These are phyloP conservation scores for Penicillium waksmanii DNA, from an alignment of 495 filamentous ascomycete species.

Conservation along the genomic window DNA sequence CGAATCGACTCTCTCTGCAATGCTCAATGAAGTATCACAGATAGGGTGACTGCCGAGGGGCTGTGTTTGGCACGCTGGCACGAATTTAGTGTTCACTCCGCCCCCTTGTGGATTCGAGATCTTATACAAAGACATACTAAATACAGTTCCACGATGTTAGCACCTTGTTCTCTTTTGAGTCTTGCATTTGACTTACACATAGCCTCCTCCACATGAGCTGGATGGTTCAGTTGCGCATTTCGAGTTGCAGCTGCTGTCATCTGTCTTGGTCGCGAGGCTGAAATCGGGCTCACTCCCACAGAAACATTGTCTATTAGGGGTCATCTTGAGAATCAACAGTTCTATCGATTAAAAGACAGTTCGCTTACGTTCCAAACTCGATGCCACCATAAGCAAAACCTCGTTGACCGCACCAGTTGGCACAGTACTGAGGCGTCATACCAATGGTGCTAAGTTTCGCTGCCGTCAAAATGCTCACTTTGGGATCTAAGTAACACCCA, in stretches of 20 bases:
- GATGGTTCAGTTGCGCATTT: constrained; percentile 9
- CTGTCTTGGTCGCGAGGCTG: constrained; percentile 11
- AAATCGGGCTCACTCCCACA: constrained; percentile 10
- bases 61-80: constrained; percentile 11
- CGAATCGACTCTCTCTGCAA: constrained; percentile 9
- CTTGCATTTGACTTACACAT: constrained; percentile 10
- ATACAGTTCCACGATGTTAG: constrained; percentile 11
- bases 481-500: constrained; percentile 16
- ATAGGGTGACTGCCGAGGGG: constrained; percentile 9
- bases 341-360: constrained; percentile 8
- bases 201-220: constrained; percentile 10
- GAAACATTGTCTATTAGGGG: constrained; percentile 9
- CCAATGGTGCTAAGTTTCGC: constrained; percentile 16
- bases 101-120: constrained; percentile 10
- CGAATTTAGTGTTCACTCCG: constrained; percentile 11
- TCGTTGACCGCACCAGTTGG: constrained; percentile 15
- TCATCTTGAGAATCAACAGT: constrained; percentile 6
- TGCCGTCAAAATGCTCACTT: constrained; percentile 15
- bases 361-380: constrained; percentile 18
- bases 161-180: constrained; percentile 12
- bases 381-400: constrained; percentile 16
- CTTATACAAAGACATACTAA: constrained; percentile 12
- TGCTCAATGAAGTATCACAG: constrained; percentile 10
- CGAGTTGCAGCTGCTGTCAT: constrained; percentile 10
- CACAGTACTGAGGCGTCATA: constrained; percentile 18